phyloP scores from a whole-genome alignment of 192 early-diverging fungal species.

The Podila minutissima region DNA sequence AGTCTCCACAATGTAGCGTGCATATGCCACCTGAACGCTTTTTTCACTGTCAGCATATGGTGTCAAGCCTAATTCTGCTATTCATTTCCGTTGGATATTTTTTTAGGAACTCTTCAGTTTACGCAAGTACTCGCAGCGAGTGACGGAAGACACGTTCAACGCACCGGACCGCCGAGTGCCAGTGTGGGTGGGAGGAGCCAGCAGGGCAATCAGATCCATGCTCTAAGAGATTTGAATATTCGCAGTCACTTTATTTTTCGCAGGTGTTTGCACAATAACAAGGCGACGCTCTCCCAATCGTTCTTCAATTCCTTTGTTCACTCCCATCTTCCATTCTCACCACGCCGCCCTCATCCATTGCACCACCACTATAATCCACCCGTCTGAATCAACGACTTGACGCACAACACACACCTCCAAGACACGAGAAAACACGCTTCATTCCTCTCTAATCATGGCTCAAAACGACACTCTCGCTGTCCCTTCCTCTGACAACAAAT shows the following conservation, averaged over 20 bases:
- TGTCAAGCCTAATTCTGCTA: not conserved
- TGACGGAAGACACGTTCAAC: slow-evolving; percentile 62
- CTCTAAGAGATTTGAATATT: slow-evolving; percentile 1
- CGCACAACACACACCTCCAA: not conserved
- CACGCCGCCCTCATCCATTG: not conserved
- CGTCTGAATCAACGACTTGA: not conserved
- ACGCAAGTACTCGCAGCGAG: slow-evolving; percentile 52
- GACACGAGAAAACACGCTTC: slow-evolving; percentile 1
- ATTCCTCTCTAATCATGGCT: slow-evolving; percentile 32
- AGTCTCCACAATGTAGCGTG: slow-evolving; percentile 63
- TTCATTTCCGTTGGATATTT: not conserved
- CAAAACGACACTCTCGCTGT: slow-evolving; percentile 45
- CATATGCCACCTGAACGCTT: no score
- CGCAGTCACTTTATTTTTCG: not conserved
- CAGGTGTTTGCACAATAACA: no score
- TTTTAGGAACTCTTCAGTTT: slow-evolving; percentile 63
- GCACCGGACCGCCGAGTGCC: slow-evolving; percentile 62
- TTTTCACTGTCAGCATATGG: not conserved
- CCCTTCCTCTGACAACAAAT: slow-evolving; percentile 37
- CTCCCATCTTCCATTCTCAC: not conserved
- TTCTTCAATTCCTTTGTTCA: no score
- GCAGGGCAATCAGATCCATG: slow-evolving; percentile 68
- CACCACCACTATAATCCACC: not conserved
- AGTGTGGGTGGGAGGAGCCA: slow-evolving; percentile 60
- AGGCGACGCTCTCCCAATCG: no score